Percentiles rank a stretch among this genome's conserved stretches.
Evolutionary conservation across 2,329 filamentous ascomycete genomes (phyloP).

Genomic region (Penicillium sp.): DNA sequence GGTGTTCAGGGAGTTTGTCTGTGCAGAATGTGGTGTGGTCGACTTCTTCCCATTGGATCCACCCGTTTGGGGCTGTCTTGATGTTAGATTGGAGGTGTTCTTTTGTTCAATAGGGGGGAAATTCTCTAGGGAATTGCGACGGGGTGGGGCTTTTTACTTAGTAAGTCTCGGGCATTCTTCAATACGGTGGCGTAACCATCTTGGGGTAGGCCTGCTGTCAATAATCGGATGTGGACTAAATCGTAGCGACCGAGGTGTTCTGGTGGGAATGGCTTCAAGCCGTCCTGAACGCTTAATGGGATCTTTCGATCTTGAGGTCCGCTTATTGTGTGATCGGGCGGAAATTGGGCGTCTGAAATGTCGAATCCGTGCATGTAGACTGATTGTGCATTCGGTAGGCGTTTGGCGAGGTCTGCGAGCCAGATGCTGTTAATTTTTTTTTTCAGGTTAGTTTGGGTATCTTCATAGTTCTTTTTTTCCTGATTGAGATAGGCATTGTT

Average conservation of each 20-base stretch:
- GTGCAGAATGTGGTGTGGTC: constrained; percentile 20
- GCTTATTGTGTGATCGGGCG: constrained; percentile 9
- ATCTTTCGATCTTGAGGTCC: constrained; percentile 11
- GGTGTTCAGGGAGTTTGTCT: constrained; percentile 6
- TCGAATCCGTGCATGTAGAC: constrained; percentile 30
- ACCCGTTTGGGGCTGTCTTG: constrained; percentile 22
- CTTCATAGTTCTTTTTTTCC: too few species aligned
- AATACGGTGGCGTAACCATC: constrained; percentile 20
- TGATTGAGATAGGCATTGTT: not conserved
- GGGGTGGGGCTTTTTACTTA: constrained; percentile 22
- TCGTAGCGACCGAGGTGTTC: constrained; percentile 30
- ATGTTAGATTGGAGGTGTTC: too few species aligned
- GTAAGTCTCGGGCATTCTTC: constrained; percentile 24
- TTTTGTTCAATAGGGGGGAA: too few species aligned
- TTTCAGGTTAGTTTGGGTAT: too few species aligned
- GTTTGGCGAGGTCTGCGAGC: constrained; percentile 19
- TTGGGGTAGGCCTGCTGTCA: constrained; percentile 27
- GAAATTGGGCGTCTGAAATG: constrained; percentile 31
- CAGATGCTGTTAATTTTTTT: constrained; percentile 22
- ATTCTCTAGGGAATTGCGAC: too few species aligned
- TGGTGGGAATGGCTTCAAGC: constrained; percentile 25
- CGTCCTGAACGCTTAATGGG: constrained; percentile 22
- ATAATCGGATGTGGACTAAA: constrained; percentile 30
- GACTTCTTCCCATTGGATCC: constrained; percentile 31
- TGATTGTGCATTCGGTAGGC: constrained; percentile 2